phyloP scores from a whole-genome alignment of 805 yeast genomes.

The Lachancea cidri region DNA sequence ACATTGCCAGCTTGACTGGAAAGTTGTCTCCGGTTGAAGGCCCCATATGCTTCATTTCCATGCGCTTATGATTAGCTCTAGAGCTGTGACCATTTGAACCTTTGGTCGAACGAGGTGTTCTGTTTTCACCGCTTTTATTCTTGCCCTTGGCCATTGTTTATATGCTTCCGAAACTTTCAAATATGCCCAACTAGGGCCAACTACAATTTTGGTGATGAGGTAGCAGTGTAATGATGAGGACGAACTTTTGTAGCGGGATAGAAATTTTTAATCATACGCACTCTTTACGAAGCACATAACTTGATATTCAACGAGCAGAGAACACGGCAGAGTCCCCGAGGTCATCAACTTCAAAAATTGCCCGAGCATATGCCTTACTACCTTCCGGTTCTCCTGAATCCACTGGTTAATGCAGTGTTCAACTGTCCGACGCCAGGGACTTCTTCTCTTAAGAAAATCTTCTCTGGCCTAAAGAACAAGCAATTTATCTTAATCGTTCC shows the following conservation, averaged over 20 bases:
- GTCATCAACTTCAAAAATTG: background rate
- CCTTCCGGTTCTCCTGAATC: conserved; percentile 54
- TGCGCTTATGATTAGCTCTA: conserved; percentile 45
- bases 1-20: conserved; percentile 91
- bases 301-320: background rate
- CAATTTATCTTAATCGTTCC: conserved; percentile 65
- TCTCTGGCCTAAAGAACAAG: conserved; percentile 42
- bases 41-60: conserved; percentile 32
- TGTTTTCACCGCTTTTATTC: conserved; percentile 44
- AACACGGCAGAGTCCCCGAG: background rate
- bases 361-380: conserved; percentile 32
- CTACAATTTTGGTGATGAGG: no score
- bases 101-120: conserved; percentile 27
- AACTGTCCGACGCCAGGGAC: conserved; percentile 52
- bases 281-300: background rate
- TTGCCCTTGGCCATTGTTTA: conserved; percentile 36
- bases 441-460: conserved; percentile 44
- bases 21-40: conserved; percentile 37
- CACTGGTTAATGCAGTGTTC: conserved; percentile 59
- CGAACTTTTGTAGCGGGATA: no score
- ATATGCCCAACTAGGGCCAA: no score
- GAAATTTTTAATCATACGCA: background rate
- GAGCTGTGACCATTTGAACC: conserved; percentile 56
- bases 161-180: no score
- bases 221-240: no score